Percentiles rank a stretch among this genome's conserved stretches.
phyloP scores from a whole-genome alignment of 305 asterid genomes.

The Fraxinus nigra region DNA sequence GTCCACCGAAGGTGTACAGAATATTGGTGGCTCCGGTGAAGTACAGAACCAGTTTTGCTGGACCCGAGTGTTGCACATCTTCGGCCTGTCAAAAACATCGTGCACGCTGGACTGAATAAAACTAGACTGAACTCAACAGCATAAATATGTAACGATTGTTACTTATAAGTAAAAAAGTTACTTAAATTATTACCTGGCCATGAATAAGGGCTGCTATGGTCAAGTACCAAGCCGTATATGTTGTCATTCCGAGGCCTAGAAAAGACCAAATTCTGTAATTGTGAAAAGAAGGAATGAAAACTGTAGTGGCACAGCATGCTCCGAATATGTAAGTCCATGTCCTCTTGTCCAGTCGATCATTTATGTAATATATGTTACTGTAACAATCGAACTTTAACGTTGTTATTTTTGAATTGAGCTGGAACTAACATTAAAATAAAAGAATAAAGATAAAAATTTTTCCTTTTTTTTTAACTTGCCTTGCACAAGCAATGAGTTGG shows the following conservation, averaged over 20 bases:
- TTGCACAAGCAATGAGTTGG: slow-evolving; percentile 94
- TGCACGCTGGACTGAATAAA: no score
- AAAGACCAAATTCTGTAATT: slow-evolving; percentile 93
- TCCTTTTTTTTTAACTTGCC: slow-evolving; percentile 31
- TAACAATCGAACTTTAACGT: neutral
- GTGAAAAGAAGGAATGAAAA: slow-evolving; percentile 83
- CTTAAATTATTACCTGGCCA: slow-evolving; percentile 66
- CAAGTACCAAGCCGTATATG: slow-evolving; percentile 88
- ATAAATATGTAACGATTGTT: neutral
- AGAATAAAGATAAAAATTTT: neutral
- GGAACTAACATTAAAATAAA: neutral
- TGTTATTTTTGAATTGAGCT: neutral
- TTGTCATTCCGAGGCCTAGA: slow-evolving; percentile 85
- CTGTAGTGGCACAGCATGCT: slow-evolving; percentile 93
- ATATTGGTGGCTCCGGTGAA: slow-evolving; percentile 97
- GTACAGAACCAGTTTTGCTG: slow-evolving; percentile 67
- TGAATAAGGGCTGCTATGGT: slow-evolving; percentile 65
- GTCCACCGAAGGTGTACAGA: slow-evolving; percentile 91
- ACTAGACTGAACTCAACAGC: neutral
- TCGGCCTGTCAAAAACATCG: slow-evolving; percentile 38
- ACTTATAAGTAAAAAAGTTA: neutral
- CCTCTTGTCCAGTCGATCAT: slow-evolving; percentile 89
- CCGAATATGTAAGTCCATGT: slow-evolving; percentile 95
- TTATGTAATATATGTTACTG: slow-evolving; percentile 86
- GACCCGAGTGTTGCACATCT: slow-evolving; percentile 74